phyloP scores from a whole-genome alignment of 2,329 filamentous ascomycete species.

The Pseudogymnoascus sp. region DNA sequence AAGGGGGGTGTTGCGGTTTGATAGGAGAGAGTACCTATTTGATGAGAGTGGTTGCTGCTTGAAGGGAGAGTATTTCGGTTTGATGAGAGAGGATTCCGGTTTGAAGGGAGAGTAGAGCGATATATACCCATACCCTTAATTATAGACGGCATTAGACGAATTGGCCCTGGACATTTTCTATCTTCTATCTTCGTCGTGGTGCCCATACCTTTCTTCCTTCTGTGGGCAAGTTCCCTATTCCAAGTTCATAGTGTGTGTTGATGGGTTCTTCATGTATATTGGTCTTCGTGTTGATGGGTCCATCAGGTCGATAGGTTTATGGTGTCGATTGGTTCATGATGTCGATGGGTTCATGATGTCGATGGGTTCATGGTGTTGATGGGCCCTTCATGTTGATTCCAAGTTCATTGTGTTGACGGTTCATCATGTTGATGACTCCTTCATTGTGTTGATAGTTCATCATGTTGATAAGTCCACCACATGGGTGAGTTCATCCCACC shows the following conservation, averaged over 20 bases:
- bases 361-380: too few relatives aligned
- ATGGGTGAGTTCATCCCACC: background rate
- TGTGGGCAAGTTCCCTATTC: background rate
- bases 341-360: background rate
- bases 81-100: background rate
- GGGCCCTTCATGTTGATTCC: background rate
- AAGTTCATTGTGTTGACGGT: background rate
- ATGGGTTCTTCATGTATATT: background rate
- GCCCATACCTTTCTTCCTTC: too few relatives aligned
- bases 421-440: background rate
- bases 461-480: background rate
- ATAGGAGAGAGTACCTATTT: too few relatives aligned
- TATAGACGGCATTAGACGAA: conserved; percentile 9
- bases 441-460: background rate
- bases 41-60: background rate
- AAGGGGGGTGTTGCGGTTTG: background rate
- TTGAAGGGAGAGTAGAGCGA: background rate
- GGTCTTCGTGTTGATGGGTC: background rate
- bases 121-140: background rate
- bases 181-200: background rate
- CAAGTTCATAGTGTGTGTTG: background rate
- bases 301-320: background rate
- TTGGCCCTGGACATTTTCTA: background rate
- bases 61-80: background rate
- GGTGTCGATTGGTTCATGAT: background rate